Percentiles rank a stretch among this genome's conserved stretches.
phyloP scores from a whole-genome alignment of 2,329 filamentous ascomycete species.

The Beauveria medogensis region DNA sequence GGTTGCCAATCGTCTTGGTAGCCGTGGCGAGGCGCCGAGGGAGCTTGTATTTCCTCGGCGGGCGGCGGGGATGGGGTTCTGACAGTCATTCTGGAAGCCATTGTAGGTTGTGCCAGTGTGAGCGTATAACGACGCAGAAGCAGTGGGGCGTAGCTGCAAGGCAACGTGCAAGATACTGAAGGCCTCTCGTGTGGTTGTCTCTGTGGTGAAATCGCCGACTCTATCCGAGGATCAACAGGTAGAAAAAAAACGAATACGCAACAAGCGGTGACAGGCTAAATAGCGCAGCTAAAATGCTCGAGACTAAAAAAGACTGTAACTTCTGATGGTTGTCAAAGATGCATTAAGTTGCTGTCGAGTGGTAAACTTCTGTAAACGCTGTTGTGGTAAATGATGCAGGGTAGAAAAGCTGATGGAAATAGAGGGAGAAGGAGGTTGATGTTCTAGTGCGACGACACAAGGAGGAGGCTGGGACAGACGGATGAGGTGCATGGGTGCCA shows the following conservation, averaged over 20 bases:
- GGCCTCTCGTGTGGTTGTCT: slow-evolving; percentile 1
- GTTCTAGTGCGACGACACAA: slow-evolving; percentile 9
- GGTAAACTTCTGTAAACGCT: background rate
- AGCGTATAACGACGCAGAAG: background rate
- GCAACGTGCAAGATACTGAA: background rate
- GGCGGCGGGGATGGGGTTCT: slow-evolving; percentile 52
- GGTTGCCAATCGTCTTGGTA: slow-evolving; percentile 63
- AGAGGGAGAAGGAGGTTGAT: slow-evolving; percentile 7
- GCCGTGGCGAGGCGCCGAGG: slow-evolving; percentile 60
- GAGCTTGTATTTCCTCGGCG: slow-evolving; percentile 45
- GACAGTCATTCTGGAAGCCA: slow-evolving; percentile 24
- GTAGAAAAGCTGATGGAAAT: slow-evolving; percentile 7
- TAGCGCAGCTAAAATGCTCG: background rate
- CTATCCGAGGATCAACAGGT: background rate
- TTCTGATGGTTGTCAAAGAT: background rate
- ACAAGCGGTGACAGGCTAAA: background rate
- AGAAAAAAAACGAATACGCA: background rate
- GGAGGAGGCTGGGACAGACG: slow-evolving; percentile 12
- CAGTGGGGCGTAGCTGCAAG: background rate
- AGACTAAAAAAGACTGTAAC: slow-evolving; percentile 2
- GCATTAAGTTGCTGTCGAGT: slow-evolving; percentile 1
- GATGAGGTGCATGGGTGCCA: slow-evolving; percentile 2
- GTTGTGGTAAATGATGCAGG: slow-evolving; percentile 7
- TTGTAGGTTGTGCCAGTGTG: slow-evolving; percentile 14
- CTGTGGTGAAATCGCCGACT: background rate